Evolutionary conservation across 2,329 filamentous ascomycete species (phyloP).

Genomic region (Aspergillus pseudoglaucus): DNA sequence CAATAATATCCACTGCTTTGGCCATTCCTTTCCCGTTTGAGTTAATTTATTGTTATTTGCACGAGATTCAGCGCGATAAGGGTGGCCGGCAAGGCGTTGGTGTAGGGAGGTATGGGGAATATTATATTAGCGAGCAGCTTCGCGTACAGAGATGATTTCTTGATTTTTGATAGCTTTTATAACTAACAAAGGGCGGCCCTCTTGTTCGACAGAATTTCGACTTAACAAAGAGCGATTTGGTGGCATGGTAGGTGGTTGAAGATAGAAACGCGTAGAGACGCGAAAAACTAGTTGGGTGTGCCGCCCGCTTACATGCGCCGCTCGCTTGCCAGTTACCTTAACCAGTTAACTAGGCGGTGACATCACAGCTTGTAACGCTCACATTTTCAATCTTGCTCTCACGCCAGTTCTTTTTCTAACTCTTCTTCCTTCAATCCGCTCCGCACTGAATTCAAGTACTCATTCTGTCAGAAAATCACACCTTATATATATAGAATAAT

Average conservation of each 20-base stretch:
- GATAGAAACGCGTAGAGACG: too few species aligned
- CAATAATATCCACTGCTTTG: background rate
- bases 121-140: background rate
- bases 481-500: background rate
- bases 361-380: conserved; percentile 20
- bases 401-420: background rate
- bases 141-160: background rate
- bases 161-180: too few species aligned
- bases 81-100: background rate
- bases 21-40: background rate
- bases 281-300: too few species aligned
- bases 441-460: background rate
- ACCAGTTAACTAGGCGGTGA: conserved; percentile 18
- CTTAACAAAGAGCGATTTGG: too few species aligned
- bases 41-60: background rate
- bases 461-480: background rate
- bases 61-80: background rate
- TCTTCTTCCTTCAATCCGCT: background rate
- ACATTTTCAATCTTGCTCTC: conserved; percentile 4
- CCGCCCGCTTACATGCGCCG: too few species aligned
- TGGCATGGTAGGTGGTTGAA: too few species aligned
- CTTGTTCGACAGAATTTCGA: too few species aligned
- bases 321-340: too few species aligned
- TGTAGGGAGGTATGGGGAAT: background rate
- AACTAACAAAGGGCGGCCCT: too few species aligned